These are phyloP conservation scores for Diaporthe aspalathi DNA, from an alignment of 2,329 filamentous ascomycete species.

Conservation along the genomic window DNA sequence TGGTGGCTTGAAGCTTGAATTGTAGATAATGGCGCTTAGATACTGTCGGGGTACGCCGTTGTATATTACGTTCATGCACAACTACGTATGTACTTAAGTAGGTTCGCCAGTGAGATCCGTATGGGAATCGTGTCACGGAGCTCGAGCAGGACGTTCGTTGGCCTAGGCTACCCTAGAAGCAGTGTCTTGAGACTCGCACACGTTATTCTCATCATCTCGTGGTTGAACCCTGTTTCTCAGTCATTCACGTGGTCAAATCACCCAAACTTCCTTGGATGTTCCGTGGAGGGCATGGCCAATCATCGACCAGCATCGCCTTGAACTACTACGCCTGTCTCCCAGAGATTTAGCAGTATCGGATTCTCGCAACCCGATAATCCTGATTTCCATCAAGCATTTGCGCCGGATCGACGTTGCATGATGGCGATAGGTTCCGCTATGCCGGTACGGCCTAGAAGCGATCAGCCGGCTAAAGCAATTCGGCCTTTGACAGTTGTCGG, in stretches of 20 bases:
- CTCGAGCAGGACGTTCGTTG: no score
- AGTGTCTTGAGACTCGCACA: background rate
- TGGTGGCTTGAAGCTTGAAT: background rate
- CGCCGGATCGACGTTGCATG: conserved; percentile 29
- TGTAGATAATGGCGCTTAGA: background rate
- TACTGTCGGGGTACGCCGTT: background rate
- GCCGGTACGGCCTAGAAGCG: conserved; percentile 11
- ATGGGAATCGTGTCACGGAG: no score
- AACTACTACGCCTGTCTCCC: background rate
- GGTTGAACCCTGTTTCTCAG: background rate
- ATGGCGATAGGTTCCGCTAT: conserved; percentile 28
- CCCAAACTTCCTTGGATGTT: background rate
- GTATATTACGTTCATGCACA: background rate
- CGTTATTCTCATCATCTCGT: conserved; percentile 1
- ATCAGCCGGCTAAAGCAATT: conserved; percentile 16
- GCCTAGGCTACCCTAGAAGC: background rate
- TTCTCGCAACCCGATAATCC: background rate
- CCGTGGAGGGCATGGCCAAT: background rate
- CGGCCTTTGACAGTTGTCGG: conserved; percentile 3
- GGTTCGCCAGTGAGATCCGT: no score
- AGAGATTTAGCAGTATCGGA: background rate
- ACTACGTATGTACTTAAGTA: no score
- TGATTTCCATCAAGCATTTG: conserved; percentile 22
- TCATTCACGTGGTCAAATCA: conserved; percentile 3
- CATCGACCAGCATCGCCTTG: background rate